These are phyloP conservation scores for Hirschfeldia incana DNA, from an alignment of 345 rosid genomes.

Conservation along the genomic window DNA sequence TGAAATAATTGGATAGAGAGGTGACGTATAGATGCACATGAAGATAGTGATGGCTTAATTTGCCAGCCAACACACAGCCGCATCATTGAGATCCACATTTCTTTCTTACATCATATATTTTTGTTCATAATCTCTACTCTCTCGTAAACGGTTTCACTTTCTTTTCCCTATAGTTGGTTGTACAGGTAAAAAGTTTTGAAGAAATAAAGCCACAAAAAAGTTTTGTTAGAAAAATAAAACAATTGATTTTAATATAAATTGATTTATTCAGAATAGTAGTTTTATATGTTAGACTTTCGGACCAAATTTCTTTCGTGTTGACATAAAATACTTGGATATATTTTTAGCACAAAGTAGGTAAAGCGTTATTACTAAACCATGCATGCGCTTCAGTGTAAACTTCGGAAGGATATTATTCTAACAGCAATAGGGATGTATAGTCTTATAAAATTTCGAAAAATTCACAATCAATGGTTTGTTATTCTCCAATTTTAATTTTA, in stretches of 20 bases:
- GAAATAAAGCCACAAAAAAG: background rate
- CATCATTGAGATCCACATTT: conserved; percentile 43
- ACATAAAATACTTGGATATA: conserved; percentile 10
- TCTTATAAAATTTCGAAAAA: conserved; percentile 9
- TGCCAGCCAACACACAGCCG: conserved; percentile 41
- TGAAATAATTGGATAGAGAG: conserved; percentile 25
- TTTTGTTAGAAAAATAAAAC: background rate
- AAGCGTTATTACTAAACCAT: conserved; percentile 26
- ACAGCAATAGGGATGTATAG: conserved; percentile 14
- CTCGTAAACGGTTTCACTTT: conserved; percentile 28
- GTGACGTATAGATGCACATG: conserved; percentile 41
- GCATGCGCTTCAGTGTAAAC: conserved; percentile 25
- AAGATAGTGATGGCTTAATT: conserved; percentile 38
- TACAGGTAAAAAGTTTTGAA: background rate
- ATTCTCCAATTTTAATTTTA: background rate
- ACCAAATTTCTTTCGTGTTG: conserved; percentile 11
- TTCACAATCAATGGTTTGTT: background rate
- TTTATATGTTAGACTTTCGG: background rate
- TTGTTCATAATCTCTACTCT: conserved; percentile 18
- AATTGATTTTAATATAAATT: background rate
- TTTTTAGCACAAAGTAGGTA: conserved; percentile 19
- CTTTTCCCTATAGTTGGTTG: background rate
- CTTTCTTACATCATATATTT: conserved; percentile 29
- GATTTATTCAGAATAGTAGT: background rate
- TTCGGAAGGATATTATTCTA: conserved; percentile 12